Evolutionary conservation across 345 rosid species (phyloP), one percentile per base, ranked within the genome.

Genomic region (Brassica carinata): DNA sequence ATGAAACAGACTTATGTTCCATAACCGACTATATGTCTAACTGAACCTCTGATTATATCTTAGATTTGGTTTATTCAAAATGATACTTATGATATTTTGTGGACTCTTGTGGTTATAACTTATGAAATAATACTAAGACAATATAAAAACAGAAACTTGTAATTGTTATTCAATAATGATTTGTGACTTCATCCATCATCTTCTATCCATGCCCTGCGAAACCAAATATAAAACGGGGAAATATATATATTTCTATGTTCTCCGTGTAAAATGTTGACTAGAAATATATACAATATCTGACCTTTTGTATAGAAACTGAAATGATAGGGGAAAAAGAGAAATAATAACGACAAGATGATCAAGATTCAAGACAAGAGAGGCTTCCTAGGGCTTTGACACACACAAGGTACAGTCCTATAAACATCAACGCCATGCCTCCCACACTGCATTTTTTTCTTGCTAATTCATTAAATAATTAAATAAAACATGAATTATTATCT

Each of bases 401-500:
- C 78, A 96, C 93, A 17, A 86, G 79, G 83, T 96, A 94, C 15
- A 92, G 87, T 33, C 98, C 97, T 1, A 78, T 45, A 77, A 96
- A 92, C 97, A 96, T 92, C 58, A 92, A 73, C 68, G 84, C 75
- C 98, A 96, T 96, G 3, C 98, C 96, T 0, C 86, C 92, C 34
- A 90, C 74, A 83, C 96, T 96, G 98, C 87, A 57, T 11, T 26
- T 68, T 70, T n/a, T n/a, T n/a, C n/a, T 17, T 2, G 26, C n/a
- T n/a, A 67, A 68, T n/a, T 48, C 70, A 73, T 55, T 58, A 2
- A 40, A 30, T 30, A 75, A 29, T 14, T n/a, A 5, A 53, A 53
- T 5, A 3, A 69, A 14, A 48, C 57, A 67, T 67, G 7, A 64
- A 7, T 31, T 30, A 30, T 13, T n/a, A n/a, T n/a, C n/a, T n/a